Conservation (phyloP, 257 asterid genomes). For the Penstemon eatonii region DNA sequence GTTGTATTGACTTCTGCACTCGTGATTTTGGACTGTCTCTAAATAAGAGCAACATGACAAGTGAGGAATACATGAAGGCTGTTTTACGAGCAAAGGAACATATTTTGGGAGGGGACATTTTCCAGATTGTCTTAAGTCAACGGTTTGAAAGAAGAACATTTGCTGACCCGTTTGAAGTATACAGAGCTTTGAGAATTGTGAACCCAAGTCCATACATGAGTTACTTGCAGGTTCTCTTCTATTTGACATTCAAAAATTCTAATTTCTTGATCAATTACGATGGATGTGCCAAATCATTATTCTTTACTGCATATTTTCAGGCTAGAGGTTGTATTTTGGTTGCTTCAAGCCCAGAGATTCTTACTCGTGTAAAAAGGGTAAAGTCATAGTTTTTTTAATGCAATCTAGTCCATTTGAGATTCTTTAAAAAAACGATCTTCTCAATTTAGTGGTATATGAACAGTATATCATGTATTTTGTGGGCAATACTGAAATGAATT, state of each 20-base stretch:
- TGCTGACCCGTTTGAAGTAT: conserved; percentile 92
- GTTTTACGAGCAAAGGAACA: conserved; percentile 85
- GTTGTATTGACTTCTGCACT: conserved; percentile 49
- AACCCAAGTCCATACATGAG: conserved; percentile 96
- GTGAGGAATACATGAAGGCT: conserved; percentile 69
- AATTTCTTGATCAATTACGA: conserved; percentile 11
- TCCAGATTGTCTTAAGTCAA: conserved; percentile 84
- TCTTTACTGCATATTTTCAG: conserved; percentile 36
- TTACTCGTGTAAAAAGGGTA: conserved; percentile 73
- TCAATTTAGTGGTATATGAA: conserved; percentile 12
- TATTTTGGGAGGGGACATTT: conserved; percentile 79
- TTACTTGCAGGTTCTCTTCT: conserved; percentile 65
- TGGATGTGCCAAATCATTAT: conserved; percentile 22
- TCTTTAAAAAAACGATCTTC: conserved; percentile 1
- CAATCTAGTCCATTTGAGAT: conserved; percentile 4
- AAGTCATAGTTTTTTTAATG: conserved; percentile 17
- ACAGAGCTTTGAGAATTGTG: conserved; percentile 83
- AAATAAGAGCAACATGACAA: conserved; percentile 60
- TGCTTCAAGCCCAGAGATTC: conserved; percentile 94
- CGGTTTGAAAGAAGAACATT: conserved; percentile 83
- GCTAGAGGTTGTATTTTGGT: conserved; percentile 84
- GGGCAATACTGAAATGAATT: conserved; percentile 21
- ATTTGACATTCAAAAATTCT: neutral
- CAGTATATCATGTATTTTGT: conserved; percentile 19
- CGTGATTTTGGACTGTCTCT: conserved; percentile 45